phyloP scores from a whole-genome alignment of 2,329 filamentous ascomycete species.

The Nemania serpens region DNA sequence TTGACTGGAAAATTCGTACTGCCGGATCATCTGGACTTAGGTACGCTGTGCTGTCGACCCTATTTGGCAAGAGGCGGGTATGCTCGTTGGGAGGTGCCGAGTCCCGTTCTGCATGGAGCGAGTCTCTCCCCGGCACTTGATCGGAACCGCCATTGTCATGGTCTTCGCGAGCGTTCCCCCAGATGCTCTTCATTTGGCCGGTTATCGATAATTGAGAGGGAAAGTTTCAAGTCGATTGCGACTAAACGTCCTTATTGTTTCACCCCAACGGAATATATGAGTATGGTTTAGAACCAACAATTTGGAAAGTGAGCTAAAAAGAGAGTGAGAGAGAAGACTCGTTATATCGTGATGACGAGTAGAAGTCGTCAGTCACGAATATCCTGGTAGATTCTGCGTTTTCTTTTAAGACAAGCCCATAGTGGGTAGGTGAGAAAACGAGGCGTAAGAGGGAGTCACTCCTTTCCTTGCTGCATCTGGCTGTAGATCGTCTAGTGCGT shows the following conservation, averaged over 20 bases:
- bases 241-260: background rate
- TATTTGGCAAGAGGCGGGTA: conserved; percentile 71
- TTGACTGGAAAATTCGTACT: conserved; percentile 52
- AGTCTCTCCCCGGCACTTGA: conserved; percentile 26
- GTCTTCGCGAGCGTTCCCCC: conserved; percentile 34
- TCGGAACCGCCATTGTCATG: conserved; percentile 26
- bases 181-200: conserved; percentile 38
- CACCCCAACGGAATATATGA: background rate
- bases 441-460: background rate
- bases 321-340: background rate
- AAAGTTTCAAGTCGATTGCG: background rate
- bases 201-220: conserved; percentile 3
- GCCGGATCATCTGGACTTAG: conserved; percentile 81
- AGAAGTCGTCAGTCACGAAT: conserved; percentile 2
- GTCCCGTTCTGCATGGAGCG: conserved; percentile 33
- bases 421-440: background rate
- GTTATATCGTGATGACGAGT: conserved; percentile 1
- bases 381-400: background rate
- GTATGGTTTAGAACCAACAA: conserved; percentile 7
- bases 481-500: too few species aligned
- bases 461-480: too few species aligned
- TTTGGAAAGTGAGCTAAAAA: too few species aligned
- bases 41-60: conserved; percentile 62
- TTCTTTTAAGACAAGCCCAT: background rate
- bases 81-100: conserved; percentile 52